Evolutionary conservation across 495 filamentous ascomycete genomes (phyloP).

Genomic region (Hypoxylon fuscum): DNA sequence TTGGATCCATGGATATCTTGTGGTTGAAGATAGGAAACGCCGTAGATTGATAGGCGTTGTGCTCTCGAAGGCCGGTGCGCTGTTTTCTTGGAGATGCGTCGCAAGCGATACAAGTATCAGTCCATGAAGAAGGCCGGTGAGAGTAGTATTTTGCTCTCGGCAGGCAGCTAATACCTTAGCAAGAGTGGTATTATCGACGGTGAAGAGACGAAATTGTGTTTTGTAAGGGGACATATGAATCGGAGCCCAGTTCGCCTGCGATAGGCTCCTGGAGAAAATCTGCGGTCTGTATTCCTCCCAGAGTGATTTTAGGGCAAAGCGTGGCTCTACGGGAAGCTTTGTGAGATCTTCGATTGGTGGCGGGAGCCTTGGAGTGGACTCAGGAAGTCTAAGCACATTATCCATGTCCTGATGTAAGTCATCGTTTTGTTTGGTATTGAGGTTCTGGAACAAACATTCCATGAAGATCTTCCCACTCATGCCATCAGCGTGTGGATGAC

Average conservation of each 20-base stretch:
- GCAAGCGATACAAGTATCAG: constrained; percentile 26
- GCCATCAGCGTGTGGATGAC: constrained; percentile 43
- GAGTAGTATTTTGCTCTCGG: constrained; percentile 27
- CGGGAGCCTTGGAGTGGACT: background rate
- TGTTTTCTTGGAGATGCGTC: constrained; percentile 14
- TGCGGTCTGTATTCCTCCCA: constrained; percentile 12
- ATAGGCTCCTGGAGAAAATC: background rate
- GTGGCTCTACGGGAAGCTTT: constrained; percentile 7
- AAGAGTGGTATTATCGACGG: constrained; percentile 17
- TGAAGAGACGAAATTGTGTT: constrained; percentile 30
- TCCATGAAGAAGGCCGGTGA: constrained; percentile 42
- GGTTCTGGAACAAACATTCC: constrained; percentile 28
- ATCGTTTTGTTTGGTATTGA: constrained; percentile 19
- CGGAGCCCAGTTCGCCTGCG: constrained; percentile 16
- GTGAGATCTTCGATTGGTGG: constrained; percentile 13
- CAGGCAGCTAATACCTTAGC: constrained; percentile 25
- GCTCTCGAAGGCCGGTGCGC: constrained; percentile 4
- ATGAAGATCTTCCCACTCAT: constrained; percentile 43
- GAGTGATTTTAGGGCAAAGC: background rate
- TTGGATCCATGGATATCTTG: constrained; percentile 21
- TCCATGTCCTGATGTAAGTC: background rate
- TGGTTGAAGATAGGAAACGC: constrained; percentile 13
- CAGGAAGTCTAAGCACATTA: constrained; percentile 10
- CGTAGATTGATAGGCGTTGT: constrained; percentile 19
- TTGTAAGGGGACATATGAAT: constrained; percentile 22